phyloP scores from a whole-genome alignment of 257 asterid species.

The Agastache rugosa region DNA sequence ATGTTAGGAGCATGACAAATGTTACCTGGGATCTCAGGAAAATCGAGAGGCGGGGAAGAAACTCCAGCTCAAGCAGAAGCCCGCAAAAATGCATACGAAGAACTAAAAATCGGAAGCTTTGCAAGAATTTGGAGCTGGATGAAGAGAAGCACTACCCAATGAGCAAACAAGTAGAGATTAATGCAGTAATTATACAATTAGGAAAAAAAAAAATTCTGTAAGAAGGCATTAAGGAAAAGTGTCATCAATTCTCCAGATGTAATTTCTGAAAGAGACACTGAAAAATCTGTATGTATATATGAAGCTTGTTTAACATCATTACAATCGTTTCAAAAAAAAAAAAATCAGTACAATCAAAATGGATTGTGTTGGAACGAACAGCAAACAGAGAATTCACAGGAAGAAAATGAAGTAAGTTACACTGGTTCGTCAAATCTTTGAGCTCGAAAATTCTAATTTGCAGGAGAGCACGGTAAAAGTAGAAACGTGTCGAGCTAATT shows the following conservation, averaged over 20 bases:
- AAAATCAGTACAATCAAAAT: neutral
- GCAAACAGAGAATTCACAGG: neutral
- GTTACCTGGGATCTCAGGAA: constrained; percentile 32
- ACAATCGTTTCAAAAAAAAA: neutral
- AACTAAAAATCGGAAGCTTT: constrained; percentile 39
- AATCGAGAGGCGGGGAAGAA: constrained; percentile 39
- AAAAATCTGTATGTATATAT: constrained; percentile 5
- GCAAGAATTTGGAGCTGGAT: constrained; percentile 51
- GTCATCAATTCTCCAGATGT: constrained; percentile 7
- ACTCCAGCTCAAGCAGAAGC: constrained; percentile 59
- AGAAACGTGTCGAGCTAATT: constrained; percentile 23
- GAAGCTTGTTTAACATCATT: constrained; percentile 8
- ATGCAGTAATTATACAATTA: neutral
- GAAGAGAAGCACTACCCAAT: constrained; percentile 37
- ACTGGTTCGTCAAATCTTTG: constrained; percentile 16
- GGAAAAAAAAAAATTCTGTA: neutral
- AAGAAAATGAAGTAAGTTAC: neutral
- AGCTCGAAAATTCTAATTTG: neutral
- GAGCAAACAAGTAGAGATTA: constrained; percentile 22
- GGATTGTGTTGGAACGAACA: neutral
- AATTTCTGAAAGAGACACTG: neutral
- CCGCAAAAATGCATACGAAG: constrained; percentile 46
- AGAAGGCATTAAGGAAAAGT: neutral
- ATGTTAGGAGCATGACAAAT: constrained; percentile 23
- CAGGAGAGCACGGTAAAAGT: constrained; percentile 1